A percentile compares a stretch with the other conserved stretches of the same genome.
Conservation (phyloP, 768 basidiomycete species). For the Suillus variegatus region DNA sequence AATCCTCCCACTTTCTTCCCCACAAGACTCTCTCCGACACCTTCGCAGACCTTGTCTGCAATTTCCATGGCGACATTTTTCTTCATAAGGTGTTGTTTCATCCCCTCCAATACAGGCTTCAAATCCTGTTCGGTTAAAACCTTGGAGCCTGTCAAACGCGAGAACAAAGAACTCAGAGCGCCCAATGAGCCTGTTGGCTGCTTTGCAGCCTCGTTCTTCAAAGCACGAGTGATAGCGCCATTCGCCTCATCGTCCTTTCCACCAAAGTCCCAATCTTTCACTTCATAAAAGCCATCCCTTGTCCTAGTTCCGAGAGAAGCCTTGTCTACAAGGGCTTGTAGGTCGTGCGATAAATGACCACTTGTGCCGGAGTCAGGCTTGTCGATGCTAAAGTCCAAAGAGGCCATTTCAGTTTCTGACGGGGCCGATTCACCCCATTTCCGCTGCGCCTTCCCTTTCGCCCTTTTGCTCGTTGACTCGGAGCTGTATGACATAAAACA, state of each 20-base stretch:
- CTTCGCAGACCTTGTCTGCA: constrained; percentile 90
- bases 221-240: constrained; percentile 55
- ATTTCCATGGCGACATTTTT: constrained; percentile 99
- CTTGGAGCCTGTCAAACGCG: constrained; percentile 84
- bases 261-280: constrained; percentile 83
- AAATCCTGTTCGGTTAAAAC: constrained; percentile 80
- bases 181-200: constrained; percentile 52
- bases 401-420: constrained; percentile 88
- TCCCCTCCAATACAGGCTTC: constrained; percentile 84
- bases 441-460: constrained; percentile 71
- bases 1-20: constrained; percentile 92
- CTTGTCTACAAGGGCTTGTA: constrained; percentile 65
- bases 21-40: constrained; percentile 85
- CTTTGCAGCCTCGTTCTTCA: constrained; percentile 44
- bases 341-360: constrained; percentile 42
- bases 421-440: constrained; percentile 91
- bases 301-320: constrained; percentile 77
- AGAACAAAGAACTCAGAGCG: constrained; percentile 76
- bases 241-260: constrained; percentile 33
- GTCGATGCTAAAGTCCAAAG: constrained; percentile 83
- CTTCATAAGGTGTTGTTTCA: constrained; percentile 98
- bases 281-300: constrained; percentile 71
- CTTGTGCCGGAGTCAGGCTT: constrained; percentile 41
- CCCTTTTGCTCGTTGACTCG: constrained; percentile 58
- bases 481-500: constrained; percentile 51